Evolutionary conservation across 352 stramenopile genomes (phyloP).

Genomic region (Pythium sukuiense): DNA sequence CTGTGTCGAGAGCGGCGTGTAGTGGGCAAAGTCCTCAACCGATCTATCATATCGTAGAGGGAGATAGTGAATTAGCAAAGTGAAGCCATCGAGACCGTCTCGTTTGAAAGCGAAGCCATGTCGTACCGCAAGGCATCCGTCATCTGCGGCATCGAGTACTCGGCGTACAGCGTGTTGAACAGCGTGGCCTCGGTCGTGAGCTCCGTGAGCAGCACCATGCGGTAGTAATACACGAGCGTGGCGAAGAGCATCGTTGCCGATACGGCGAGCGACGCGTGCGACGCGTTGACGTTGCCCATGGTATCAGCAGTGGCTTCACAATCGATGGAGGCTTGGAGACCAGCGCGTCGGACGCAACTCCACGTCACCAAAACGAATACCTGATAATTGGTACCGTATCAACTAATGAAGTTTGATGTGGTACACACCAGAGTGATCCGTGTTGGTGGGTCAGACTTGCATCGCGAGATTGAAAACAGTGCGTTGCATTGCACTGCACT

Average conservation of each 20-base stretch:
- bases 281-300: constrained; percentile 24
- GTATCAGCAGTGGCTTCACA: background rate
- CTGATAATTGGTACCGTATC: background rate
- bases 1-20: constrained; percentile 31
- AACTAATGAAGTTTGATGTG: background rate
- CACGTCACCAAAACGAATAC: background rate
- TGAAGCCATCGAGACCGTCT: background rate
- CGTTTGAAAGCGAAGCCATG: constrained; percentile 2
- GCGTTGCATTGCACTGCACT: too few relatives aligned
- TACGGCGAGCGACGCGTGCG: constrained; percentile 46
- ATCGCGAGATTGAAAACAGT: too few relatives aligned
- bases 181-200: constrained; percentile 66
- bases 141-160: constrained; percentile 64
- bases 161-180: constrained; percentile 77
- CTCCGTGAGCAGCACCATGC: constrained; percentile 72
- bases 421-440: constrained; percentile 1
- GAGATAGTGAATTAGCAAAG: background rate
- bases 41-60: constrained; percentile 27
- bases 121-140: constrained; percentile 53
- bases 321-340: background rate
- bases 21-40: constrained; percentile 60
- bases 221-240: constrained; percentile 73
- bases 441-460: too few relatives aligned
- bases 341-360: background rate
- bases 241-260: constrained; percentile 53